Conservation (phyloP, 495 filamentous ascomycete species). For the Tuber indicum region DNA sequence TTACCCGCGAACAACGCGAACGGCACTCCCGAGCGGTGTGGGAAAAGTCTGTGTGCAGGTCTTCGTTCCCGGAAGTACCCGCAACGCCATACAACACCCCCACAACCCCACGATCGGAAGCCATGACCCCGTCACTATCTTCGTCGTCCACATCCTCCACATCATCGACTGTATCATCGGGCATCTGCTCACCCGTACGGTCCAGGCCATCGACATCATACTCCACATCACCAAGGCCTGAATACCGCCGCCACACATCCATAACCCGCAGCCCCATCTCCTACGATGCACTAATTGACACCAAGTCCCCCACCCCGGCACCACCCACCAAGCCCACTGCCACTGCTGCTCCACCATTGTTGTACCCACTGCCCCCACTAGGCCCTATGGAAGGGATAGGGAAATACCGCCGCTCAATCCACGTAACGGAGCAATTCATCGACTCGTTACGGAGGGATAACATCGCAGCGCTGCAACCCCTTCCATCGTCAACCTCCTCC, state of each 20-base stretch:
- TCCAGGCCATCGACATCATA: conserved; percentile 36
- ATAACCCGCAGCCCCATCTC: conserved; percentile 38
- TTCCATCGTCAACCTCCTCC: conserved; percentile 26
- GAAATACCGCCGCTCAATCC: conserved; percentile 39
- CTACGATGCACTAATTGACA: conserved; percentile 34
- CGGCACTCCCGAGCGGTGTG: conserved; percentile 35
- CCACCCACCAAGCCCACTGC: conserved; percentile 1
- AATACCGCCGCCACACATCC: conserved; percentile 38
- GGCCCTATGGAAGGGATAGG: conserved; percentile 41
- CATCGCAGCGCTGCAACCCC: conserved; percentile 37
- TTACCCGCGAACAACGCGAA: conserved; percentile 38
- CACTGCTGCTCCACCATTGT: conserved; percentile 25
- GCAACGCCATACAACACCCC: conserved; percentile 29
- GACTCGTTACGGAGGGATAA: conserved; percentile 29
- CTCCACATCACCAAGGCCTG: conserved; percentile 39
- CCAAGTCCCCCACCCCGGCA: conserved; percentile 22
- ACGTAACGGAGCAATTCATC: conserved; percentile 40
- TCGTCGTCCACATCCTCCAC: conserved; percentile 25
- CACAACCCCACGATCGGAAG: conserved; percentile 20
- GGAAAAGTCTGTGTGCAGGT: conserved; percentile 32
- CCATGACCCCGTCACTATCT: conserved; percentile 40
- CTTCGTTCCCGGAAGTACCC: conserved; percentile 19
- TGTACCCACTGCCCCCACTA: conserved; percentile 39
- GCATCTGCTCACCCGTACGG: conserved; percentile 30
- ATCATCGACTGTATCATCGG: conserved; percentile 25